Evolutionary conservation across 192 early-diverging fungal species (phyloP).

Genomic region (Coemansia sp.): DNA sequence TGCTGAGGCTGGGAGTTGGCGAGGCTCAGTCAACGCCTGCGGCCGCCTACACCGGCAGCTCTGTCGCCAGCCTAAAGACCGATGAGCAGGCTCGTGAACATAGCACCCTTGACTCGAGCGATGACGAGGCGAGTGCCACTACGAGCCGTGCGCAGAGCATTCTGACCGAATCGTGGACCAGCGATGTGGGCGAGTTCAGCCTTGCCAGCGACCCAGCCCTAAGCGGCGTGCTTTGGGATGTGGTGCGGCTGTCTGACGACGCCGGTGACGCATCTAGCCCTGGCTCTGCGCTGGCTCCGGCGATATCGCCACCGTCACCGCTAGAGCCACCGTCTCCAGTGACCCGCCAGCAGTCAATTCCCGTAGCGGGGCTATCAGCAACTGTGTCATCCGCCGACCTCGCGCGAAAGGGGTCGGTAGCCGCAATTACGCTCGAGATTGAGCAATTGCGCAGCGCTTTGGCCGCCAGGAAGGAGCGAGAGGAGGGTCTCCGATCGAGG

Average conservation of each 20-base stretch:
- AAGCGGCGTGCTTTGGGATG: constrained; percentile 53
- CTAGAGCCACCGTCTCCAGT: neutral
- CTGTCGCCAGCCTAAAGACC: neutral
- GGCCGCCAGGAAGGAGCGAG: constrained; percentile 25
- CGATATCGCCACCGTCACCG: neutral
- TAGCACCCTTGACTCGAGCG: neutral
- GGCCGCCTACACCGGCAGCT: neutral
- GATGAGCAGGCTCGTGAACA: neutral
- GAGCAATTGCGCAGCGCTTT: constrained; percentile 30
- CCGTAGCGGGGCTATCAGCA: neutral
- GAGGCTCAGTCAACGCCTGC: constrained; percentile 7
- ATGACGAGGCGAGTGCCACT: neutral
- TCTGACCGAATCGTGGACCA: constrained; percentile 46
- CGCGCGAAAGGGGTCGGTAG: constrained; percentile 33
- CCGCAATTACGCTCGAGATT: constrained; percentile 36
- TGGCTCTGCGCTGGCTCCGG: neutral
- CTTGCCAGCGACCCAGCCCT: constrained; percentile 12
- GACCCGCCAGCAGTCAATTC: neutral
- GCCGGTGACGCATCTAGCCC: constrained; percentile 2
- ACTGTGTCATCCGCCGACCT: constrained; percentile 34
- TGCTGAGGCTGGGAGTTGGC: constrained; percentile 75
- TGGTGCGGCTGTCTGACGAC: constrained; percentile 35
- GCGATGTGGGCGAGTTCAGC: constrained; percentile 31
- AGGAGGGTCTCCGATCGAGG: constrained; percentile 12
- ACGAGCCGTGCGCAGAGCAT: constrained; percentile 9